A percentile compares a stretch with the other conserved stretches of the same genome.
Conservation (phyloP, 306 rosid genomes). For the Quercus aquifolioides region DNA sequence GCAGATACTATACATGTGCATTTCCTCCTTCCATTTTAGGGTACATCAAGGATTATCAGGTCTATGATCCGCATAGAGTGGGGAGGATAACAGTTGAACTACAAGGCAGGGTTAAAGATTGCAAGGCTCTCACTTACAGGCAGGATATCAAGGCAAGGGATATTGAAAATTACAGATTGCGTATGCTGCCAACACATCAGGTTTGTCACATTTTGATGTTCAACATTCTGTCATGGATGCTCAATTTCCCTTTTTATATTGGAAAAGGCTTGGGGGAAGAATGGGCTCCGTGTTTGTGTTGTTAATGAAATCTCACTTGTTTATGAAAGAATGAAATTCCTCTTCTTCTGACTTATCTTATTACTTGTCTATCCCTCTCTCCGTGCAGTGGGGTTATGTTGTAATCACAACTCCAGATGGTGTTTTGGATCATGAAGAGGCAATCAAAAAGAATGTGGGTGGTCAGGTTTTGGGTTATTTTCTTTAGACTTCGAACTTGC, state of each 20-base stretch:
- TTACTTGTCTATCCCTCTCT: slow-evolving; percentile 8
- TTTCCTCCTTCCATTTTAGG: slow-evolving; percentile 35
- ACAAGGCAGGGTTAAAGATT: slow-evolving; percentile 84
- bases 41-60: slow-evolving; percentile 72
- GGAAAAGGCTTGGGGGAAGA: slow-evolving; percentile 6
- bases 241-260: not conserved
- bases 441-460: slow-evolving; percentile 58
- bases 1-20: not conserved
- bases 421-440: slow-evolving; percentile 94
- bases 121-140: slow-evolving; percentile 68
- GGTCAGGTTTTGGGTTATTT: slow-evolving; percentile 87
- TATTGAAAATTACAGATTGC: slow-evolving; percentile 59
- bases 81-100: slow-evolving; percentile 88
- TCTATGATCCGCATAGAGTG: slow-evolving; percentile 83
- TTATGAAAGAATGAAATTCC: not conserved
- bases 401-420: slow-evolving; percentile 94
- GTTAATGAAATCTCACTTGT: not conserved
- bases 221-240: not conserved
- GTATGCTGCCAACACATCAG: slow-evolving; percentile 76
- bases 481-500: slow-evolving; percentile 35
- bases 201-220: slow-evolving; percentile 30
- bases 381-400: slow-evolving; percentile 94
- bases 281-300: not conserved
- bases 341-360: not conserved
- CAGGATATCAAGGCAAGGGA: slow-evolving; percentile 76